Conservation (phyloP, 805 yeast genomes). For the Grigorovia humatica region DNA sequence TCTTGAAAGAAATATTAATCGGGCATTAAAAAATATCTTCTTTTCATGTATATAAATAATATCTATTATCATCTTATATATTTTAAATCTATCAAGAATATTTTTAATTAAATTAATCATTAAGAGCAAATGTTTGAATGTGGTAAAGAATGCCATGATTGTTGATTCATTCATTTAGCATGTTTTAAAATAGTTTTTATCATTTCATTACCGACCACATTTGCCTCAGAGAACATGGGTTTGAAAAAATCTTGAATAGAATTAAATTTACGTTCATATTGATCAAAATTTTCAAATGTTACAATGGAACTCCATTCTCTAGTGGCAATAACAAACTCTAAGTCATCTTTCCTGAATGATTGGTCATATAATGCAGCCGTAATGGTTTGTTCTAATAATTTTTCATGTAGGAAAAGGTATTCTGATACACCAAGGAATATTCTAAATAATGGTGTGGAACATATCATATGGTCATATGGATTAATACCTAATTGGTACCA, state of each 20-base stretch:
- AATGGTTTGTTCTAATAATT: conserved; percentile 69
- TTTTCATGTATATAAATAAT: no score
- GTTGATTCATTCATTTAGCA: conserved; percentile 3
- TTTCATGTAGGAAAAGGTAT: conserved; percentile 77
- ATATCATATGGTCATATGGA: conserved; percentile 94
- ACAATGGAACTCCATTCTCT: conserved; percentile 79
- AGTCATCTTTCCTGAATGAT: conserved; percentile 76
- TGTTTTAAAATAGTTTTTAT: conserved; percentile 58
- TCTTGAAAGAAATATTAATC: no score
- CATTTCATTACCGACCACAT: conserved; percentile 86
- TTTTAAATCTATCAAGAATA: background rate
- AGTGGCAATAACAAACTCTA: conserved; percentile 88
- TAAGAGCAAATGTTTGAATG: background rate
- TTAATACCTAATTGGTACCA: conserved; percentile 80
- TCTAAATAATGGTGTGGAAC: conserved; percentile 89
- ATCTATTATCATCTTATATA: no score
- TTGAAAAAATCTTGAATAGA: conserved; percentile 72
- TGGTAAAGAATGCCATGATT: background rate
- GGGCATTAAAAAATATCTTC: no score
- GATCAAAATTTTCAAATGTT: conserved; percentile 57
- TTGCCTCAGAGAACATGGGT: conserved; percentile 85
- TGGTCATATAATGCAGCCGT: conserved; percentile 57
- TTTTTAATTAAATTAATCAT: background rate
- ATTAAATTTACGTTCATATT: conserved; percentile 65
- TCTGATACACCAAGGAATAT: conserved; percentile 92